A percentile compares a stretch with the other conserved stretches of the same genome.
Conservation (phyloP, 257 asterid species). For the Solanum bukasovii region DNA sequence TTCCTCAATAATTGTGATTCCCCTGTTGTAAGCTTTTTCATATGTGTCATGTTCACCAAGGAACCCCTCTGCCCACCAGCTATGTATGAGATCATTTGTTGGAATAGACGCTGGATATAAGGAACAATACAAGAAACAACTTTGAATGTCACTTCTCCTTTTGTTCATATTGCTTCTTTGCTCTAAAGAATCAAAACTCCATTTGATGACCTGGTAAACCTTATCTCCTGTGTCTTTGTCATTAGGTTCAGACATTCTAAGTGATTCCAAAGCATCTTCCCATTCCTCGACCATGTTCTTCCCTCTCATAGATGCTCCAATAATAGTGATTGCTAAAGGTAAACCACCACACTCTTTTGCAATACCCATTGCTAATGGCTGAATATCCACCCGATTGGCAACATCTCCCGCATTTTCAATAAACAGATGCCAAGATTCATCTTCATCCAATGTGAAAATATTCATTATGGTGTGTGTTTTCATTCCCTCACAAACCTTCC, state of each 20-base stretch:
- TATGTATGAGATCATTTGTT: not conserved
- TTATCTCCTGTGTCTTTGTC: not conserved
- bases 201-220: conserved; percentile 6
- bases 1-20: conserved; percentile 1
- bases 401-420: not conserved
- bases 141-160: not conserved
- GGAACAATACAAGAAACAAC: conserved; percentile 10
- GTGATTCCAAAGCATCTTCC: not conserved
- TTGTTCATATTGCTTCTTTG: not conserved
- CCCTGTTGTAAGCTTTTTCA: not conserved
- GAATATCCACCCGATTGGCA: not conserved
- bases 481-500: too few relatives aligned
- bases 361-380: not conserved
- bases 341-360: conserved; percentile 2
- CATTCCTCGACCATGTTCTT: not conserved
- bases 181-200: not conserved
- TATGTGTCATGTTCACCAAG: not conserved
- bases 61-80: conserved; percentile 10
- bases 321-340: conserved; percentile 1
- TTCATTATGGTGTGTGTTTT: not conserved
- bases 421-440: conserved; percentile 2
- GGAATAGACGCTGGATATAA: conserved; percentile 1
- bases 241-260: conserved; percentile 1
- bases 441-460: not conserved
- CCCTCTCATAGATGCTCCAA: not conserved